These are phyloP conservation scores for Sarocladium kiliense DNA, from an alignment of 2,329 filamentous ascomycete species.

Conservation along the genomic window DNA sequence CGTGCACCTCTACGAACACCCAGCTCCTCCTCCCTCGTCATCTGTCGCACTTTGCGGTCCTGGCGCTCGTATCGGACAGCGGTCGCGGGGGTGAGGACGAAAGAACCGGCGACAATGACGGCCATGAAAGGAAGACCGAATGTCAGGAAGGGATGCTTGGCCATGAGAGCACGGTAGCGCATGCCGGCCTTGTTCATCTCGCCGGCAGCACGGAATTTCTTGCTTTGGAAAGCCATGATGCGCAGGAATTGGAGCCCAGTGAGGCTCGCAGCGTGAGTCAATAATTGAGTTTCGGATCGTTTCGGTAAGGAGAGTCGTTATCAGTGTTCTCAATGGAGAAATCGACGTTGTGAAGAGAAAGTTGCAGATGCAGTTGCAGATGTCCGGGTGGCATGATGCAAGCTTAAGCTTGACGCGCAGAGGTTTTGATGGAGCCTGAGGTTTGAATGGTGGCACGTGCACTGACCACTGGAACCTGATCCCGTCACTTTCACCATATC, in stretches of 20 bases:
- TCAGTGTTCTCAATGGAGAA: background rate
- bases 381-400: slow-evolving; percentile 7
- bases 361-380: background rate
- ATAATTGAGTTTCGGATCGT: too few species aligned
- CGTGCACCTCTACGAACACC: slow-evolving; percentile 61
- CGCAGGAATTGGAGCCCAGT: background rate
- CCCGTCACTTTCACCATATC: background rate
- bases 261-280: background rate
- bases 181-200: slow-evolving; percentile 66
- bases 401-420: background rate
- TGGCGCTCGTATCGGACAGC: slow-evolving; percentile 91
- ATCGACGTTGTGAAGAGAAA: too few species aligned
- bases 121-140: slow-evolving; percentile 92
- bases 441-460: slow-evolving; percentile 2
- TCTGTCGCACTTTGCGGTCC: slow-evolving; percentile 80
- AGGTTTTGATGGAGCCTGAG: slow-evolving; percentile 1
- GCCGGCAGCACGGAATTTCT: slow-evolving; percentile 64
- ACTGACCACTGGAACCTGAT: background rate
- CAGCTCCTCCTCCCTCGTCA: slow-evolving; percentile 82
- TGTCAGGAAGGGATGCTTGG: slow-evolving; percentile 78
- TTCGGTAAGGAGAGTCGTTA: background rate
- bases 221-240: slow-evolving; percentile 55
- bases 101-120: slow-evolving; percentile 87
- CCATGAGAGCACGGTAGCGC: slow-evolving; percentile 69
- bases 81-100: slow-evolving; percentile 89